Evolutionary conservation across 2,329 filamentous ascomycete species (phyloP).

Genomic region (Ascochyta clinopodiicola): DNA sequence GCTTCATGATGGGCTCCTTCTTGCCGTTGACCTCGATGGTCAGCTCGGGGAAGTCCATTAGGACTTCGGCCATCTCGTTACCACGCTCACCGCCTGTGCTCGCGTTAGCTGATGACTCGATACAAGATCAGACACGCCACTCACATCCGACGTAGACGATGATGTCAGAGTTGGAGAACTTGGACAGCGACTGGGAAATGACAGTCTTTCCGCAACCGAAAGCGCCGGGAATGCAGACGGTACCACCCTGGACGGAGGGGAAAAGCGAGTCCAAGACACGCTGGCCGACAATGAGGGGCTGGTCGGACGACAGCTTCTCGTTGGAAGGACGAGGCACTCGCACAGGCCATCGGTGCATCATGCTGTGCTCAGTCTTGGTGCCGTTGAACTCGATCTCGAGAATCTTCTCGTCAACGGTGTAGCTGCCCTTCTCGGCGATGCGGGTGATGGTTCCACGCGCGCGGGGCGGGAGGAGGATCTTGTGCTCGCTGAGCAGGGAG

Average conservation of each 20-base stretch:
- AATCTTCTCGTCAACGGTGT: conserved; percentile 92
- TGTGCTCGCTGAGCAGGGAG: conserved; percentile 91
- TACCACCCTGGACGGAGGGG: conserved; percentile 95
- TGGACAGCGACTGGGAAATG: conserved; percentile 97
- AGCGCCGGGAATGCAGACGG: conserved; percentile 95
- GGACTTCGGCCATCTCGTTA: conserved; percentile 99
- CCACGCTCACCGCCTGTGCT: conserved; percentile 76
- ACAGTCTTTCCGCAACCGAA: conserved; percentile 99
- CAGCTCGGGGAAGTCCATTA: conserved; percentile 99
- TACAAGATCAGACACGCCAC: neutral
- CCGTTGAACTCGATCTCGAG: conserved; percentile 97
- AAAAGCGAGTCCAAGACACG: conserved; percentile 95
- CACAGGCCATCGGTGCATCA: conserved; percentile 99
- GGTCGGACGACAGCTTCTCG: conserved; percentile 88
- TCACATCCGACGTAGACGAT: conserved; percentile 89
- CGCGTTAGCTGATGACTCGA: neutral
- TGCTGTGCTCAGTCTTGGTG: conserved; percentile 89
- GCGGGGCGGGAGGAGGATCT: conserved; percentile 87
- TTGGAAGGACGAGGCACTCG: conserved; percentile 91
- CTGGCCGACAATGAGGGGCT: conserved; percentile 95
- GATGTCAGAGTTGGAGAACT: conserved; percentile 99
- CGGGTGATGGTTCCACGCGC: conserved; percentile 90
- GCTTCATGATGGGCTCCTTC: conserved; percentile 99
- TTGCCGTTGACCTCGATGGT: conserved; percentile 93
- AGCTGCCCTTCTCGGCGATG: conserved; percentile 87